phyloP scores from a whole-genome alignment of 108 stramenopile species.

The Fragilariopsis cylindrus region DNA sequence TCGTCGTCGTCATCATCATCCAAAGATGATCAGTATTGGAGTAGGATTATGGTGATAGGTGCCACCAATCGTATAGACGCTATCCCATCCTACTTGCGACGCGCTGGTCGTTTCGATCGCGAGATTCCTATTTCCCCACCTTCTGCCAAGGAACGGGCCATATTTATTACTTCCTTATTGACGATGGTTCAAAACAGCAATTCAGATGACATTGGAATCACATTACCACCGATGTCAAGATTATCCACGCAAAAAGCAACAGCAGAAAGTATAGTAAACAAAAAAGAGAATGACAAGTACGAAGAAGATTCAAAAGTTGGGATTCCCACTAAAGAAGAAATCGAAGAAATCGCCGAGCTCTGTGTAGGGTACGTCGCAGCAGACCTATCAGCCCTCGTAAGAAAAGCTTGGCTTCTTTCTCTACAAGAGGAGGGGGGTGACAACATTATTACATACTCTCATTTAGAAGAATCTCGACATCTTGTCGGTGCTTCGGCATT shows the following conservation, averaged over 20 bases:
- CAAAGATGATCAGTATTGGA: constrained; percentile 21
- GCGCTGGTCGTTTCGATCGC: constrained; percentile 75
- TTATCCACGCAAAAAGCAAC: background rate
- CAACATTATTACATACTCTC: background rate
- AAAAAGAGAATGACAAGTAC: background rate
- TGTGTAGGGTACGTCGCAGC: constrained; percentile 87
- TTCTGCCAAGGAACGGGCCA: constrained; percentile 46
- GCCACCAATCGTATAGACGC: constrained; percentile 84
- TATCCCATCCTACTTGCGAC: constrained; percentile 65
- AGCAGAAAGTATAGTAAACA: background rate
- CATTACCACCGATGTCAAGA: too few species aligned
- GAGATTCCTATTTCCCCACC: constrained; percentile 73
- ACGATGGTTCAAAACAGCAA: background rate
- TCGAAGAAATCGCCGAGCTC: constrained; percentile 59
- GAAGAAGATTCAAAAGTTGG: constrained; percentile 9
- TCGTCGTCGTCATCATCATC: background rate
- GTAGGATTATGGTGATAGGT: constrained; percentile 58
- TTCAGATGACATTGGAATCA: background rate
- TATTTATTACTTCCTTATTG: constrained; percentile 48
- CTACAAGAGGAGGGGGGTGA: background rate
- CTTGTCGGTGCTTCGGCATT: constrained; percentile 57
- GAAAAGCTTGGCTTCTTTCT: constrained; percentile 41
- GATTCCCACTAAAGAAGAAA: constrained; percentile 11
- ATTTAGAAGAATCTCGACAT: constrained; percentile 26
- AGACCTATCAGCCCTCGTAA: constrained; percentile 70